These are phyloP conservation scores for Neoscytalidium dimidiatum DNA, from an alignment of 2,329 filamentous ascomycete genomes.

Conservation along the genomic window DNA sequence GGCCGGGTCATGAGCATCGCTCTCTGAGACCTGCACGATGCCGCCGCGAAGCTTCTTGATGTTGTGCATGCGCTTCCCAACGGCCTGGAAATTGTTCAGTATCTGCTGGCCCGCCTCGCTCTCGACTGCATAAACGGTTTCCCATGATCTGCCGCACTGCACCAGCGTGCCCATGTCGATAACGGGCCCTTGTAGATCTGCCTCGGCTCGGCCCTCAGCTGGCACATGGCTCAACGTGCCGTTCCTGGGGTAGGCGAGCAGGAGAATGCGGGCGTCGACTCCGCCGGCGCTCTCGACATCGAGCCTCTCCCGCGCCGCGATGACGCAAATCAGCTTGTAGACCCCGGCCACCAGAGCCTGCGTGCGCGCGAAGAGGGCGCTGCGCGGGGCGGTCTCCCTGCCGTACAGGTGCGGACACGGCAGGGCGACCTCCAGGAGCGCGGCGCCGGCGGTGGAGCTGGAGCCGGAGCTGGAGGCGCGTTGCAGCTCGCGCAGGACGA, in stretches of 20 bases:
- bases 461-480: slow-evolving; percentile 29
- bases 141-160: slow-evolving; percentile 59
- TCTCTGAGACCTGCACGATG: slow-evolving; percentile 31
- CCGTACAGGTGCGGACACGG: slow-evolving; percentile 63
- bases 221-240: slow-evolving; percentile 29
- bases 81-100: slow-evolving; percentile 47
- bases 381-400: slow-evolving; percentile 51
- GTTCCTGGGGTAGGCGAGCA: slow-evolving; percentile 63
- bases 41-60: slow-evolving; percentile 39
- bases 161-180: slow-evolving; percentile 52
- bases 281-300: slow-evolving; percentile 68
- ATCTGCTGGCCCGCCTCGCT: slow-evolving; percentile 65
- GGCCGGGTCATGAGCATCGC: slow-evolving; percentile 10
- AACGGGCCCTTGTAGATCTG: slow-evolving; percentile 49
- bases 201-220: slow-evolving; percentile 28
- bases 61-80: slow-evolving; percentile 32
- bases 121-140: slow-evolving; percentile 64
- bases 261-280: slow-evolving; percentile 73
- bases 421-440: slow-evolving; percentile 61
- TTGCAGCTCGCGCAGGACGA: slow-evolving; percentile 45
- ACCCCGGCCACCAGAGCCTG: slow-evolving; percentile 75
- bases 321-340: slow-evolving; percentile 74
- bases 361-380: slow-evolving; percentile 64
- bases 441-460: slow-evolving; percentile 35
- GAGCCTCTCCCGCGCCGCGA: slow-evolving; percentile 66